Evolutionary conservation across 192 early-diverging fungal genomes (phyloP).

Genomic region (Coemansia sp.): DNA sequence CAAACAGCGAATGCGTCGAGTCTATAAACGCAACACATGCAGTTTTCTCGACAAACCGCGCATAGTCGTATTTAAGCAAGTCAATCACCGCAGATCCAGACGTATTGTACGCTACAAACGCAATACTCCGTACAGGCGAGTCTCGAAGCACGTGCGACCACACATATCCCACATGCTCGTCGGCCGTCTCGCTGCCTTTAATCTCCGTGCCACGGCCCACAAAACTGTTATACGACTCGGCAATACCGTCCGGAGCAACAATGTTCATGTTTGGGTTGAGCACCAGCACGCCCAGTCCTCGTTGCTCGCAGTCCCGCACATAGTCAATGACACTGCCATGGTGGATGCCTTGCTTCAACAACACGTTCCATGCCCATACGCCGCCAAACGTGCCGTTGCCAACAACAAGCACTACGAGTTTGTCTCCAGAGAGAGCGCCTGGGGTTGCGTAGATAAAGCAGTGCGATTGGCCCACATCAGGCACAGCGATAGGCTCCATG

Average conservation of each 20-base stretch:
- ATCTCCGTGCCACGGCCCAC: constrained; percentile 15
- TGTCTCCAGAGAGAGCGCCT: constrained; percentile 20
- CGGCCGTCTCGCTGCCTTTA: constrained; percentile 38
- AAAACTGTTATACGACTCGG: constrained; percentile 41
- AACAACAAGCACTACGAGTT: constrained; percentile 36
- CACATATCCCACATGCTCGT: constrained; percentile 49
- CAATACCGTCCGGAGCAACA: constrained; percentile 29
- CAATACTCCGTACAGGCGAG: constrained; percentile 13
- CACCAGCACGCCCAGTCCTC: constrained; percentile 37
- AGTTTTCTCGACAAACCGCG: constrained; percentile 20
- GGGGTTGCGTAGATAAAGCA: constrained; percentile 38
- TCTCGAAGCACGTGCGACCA: constrained; percentile 35
- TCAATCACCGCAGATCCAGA: constrained; percentile 30
- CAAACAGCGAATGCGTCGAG: constrained; percentile 29
- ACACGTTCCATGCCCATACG: constrained; percentile 45
- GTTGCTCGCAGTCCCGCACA: constrained; percentile 12
- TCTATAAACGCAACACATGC: constrained; percentile 44
- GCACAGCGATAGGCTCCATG: constrained; percentile 44
- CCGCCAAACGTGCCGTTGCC: constrained; percentile 30
- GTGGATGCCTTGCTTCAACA: constrained; percentile 30
- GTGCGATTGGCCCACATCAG: constrained; percentile 23
- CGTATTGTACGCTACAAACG: constrained; percentile 35
- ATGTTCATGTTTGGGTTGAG: constrained; percentile 52
- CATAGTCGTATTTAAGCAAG: constrained; percentile 37
- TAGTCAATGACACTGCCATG: constrained; percentile 34